phyloP scores from a whole-genome alignment of 176 grass and related monocot species.

The Aegilops longissima region DNA sequence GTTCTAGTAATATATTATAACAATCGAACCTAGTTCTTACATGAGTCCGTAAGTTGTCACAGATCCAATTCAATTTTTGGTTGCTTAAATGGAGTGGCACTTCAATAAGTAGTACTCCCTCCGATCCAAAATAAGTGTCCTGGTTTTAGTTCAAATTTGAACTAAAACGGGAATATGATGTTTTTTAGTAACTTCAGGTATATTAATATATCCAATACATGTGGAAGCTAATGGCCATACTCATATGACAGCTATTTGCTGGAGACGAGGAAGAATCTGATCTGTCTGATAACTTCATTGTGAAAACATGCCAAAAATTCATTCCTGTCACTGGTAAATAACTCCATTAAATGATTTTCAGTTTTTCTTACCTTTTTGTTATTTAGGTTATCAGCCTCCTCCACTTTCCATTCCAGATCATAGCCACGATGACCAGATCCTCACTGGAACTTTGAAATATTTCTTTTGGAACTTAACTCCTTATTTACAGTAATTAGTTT shows the following conservation, averaged over 20 bases:
- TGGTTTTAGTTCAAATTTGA: too few species aligned
- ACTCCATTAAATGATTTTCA: constrained; percentile 16
- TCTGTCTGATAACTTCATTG: constrained; percentile 95
- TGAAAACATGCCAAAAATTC: constrained; percentile 93
- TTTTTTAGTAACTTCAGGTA: constrained; percentile 6
- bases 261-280: constrained; percentile 79
- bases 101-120: not conserved
- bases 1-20: not conserved
- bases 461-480: not conserved
- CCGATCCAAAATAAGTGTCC: too few species aligned
- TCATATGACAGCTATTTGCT: constrained; percentile 78
- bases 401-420: constrained; percentile 6
- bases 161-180: too few species aligned
- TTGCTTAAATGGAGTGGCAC: constrained; percentile 10
- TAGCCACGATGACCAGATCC: constrained; percentile 2
- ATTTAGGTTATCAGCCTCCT: constrained; percentile 2
- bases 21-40: constrained; percentile 4
- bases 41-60: constrained; percentile 5
- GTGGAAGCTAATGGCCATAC: constrained; percentile 1
- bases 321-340: constrained; percentile 86
- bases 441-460: constrained; percentile 5
- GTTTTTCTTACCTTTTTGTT: constrained; percentile 16
- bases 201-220: constrained; percentile 7
- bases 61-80: not conserved
- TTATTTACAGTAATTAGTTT: not conserved